Percentiles rank a stretch among this genome's conserved stretches.
Evolutionary conservation across 208 protist species (phyloP).

Genomic region (Wallacemonas sp.): DNA sequence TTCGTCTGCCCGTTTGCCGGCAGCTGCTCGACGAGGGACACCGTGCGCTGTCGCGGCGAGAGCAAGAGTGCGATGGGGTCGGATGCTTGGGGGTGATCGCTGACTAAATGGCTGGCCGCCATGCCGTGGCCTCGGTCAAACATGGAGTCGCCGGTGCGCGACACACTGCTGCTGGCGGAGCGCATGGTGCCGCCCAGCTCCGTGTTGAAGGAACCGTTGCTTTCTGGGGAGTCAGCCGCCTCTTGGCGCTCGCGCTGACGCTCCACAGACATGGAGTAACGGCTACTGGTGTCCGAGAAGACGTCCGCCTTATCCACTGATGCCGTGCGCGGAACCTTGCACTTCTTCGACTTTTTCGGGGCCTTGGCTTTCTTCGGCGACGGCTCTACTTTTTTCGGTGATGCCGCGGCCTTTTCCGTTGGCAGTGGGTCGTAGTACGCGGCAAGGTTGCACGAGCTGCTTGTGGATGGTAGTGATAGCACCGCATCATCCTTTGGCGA

Average conservation of each 20-base stretch:
- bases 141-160: background rate
- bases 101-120: slow-evolving; percentile 3
- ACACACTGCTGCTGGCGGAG: slow-evolving; percentile 6
- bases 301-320: background rate
- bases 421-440: slow-evolving; percentile 15
- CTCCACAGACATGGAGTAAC: slow-evolving; percentile 16
- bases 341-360: slow-evolving; percentile 8
- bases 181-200: slow-evolving; percentile 12
- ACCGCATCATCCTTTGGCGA: background rate
- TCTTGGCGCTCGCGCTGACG: slow-evolving; percentile 7
- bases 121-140: background rate
- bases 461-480: background rate
- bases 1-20: background rate
- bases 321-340: background rate
- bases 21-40: background rate
- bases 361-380: background rate
- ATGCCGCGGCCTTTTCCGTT: background rate
- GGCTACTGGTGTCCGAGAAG: slow-evolving; percentile 8
- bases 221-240: background rate
- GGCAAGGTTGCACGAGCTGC: slow-evolving; percentile 6
- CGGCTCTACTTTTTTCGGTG: background rate
- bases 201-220: slow-evolving; percentile 5
- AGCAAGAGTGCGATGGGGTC: slow-evolving; percentile 9
- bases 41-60: slow-evolving; percentile 7
- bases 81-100: slow-evolving; percentile 1